phyloP scores from a whole-genome alignment of 2,329 filamentous ascomycete genomes.

The Sclerotinia subarctica region DNA sequence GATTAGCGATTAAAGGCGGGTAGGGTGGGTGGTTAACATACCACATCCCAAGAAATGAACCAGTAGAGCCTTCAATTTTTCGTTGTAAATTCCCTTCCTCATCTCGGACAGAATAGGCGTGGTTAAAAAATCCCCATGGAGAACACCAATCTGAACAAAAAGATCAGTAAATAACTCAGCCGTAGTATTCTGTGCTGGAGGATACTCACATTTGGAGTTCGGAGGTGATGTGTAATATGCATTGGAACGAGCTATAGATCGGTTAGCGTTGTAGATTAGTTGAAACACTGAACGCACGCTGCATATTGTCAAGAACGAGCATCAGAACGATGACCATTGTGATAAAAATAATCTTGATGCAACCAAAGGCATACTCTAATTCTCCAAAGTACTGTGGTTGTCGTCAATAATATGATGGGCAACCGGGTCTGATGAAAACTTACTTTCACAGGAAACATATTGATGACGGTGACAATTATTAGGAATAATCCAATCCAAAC shows the following conservation, averaged over 20 bases:
- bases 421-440: not conserved
- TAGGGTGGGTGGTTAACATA: slow-evolving; percentile 26
- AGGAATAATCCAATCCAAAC: slow-evolving; percentile 43
- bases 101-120: slow-evolving; percentile 38
- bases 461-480: slow-evolving; percentile 39
- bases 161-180: not conserved
- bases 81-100: slow-evolving; percentile 35
- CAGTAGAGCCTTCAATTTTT: slow-evolving; percentile 39
- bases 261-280: not conserved
- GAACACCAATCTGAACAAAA: slow-evolving; percentile 37
- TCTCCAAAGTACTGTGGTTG: slow-evolving; percentile 37
- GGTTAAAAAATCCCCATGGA: slow-evolving; percentile 43
- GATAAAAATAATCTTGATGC: slow-evolving; percentile 42
- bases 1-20: not conserved
- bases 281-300: slow-evolving; percentile 34
- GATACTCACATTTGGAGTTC: slow-evolving; percentile 40
- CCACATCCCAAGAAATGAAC: slow-evolving; percentile 43
- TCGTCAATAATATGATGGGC: not conserved
- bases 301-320: slow-evolving; percentile 41
- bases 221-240: slow-evolving; percentile 41
- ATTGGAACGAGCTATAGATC: slow-evolving; percentile 36
- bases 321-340: slow-evolving; percentile 41
- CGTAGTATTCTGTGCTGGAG: not conserved
- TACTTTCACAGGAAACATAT: slow-evolving; percentile 42
- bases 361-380: slow-evolving; percentile 42